phyloP scores from a whole-genome alignment of 2,329 filamentous ascomycete genomes.

The Curvularia eragrostidis region DNA sequence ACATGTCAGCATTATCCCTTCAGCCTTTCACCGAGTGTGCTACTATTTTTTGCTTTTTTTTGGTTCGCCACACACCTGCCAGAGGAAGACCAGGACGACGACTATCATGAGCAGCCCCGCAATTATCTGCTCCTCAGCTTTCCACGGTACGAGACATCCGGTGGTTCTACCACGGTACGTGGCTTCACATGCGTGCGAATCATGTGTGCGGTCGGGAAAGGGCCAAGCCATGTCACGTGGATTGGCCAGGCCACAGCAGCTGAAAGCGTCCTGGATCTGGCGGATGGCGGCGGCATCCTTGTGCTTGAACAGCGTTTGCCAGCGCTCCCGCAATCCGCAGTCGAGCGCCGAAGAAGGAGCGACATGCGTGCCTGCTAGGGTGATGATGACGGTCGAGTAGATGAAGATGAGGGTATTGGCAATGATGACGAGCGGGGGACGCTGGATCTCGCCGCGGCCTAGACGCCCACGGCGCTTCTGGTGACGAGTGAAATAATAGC shows the following conservation, averaged over 20 bases:
- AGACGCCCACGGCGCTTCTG: conserved; percentile 38
- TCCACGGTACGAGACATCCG: conserved; percentile 65
- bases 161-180: conserved; percentile 53
- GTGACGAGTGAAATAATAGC: conserved; percentile 45
- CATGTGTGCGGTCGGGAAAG: conserved; percentile 55
- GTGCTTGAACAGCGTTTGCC: conserved; percentile 61
- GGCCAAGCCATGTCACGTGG: conserved; percentile 68
- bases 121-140: conserved; percentile 59
- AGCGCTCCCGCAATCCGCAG: conserved; percentile 65
- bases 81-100: conserved; percentile 44
- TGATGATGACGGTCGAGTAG: conserved; percentile 54
- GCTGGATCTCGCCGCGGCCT: conserved; percentile 43
- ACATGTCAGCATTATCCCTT: conserved; percentile 6
- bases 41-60: neutral
- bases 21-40: no score
- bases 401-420: conserved; percentile 50
- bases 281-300: conserved; percentile 62
- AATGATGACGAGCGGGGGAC: conserved; percentile 48
- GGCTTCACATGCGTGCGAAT: conserved; percentile 53
- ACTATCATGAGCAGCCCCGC: conserved; percentile 64
- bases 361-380: conserved; percentile 54
- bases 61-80: conserved; percentile 33
- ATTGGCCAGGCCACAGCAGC: conserved; percentile 70
- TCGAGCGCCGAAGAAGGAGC: conserved; percentile 48
- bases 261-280: conserved; percentile 68